Percentiles rank a stretch among this genome's conserved stretches.
Evolutionary conservation across 192 early-diverging fungal genomes (phyloP).

Genomic region (Coemansia sp.): DNA sequence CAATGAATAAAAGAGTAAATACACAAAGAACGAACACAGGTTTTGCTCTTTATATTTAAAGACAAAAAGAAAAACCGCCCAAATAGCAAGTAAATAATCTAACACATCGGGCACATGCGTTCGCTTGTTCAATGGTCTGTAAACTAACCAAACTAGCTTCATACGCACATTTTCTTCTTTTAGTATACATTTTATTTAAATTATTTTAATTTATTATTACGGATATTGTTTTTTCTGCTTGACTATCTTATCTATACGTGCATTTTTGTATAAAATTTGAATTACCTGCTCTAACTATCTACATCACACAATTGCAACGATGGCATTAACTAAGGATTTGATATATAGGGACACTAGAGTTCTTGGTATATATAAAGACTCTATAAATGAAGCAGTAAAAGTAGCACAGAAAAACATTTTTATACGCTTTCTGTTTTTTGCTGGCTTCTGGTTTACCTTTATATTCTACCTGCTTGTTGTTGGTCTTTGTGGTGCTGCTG

Average conservation of each 20-base stretch:
- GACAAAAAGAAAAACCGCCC: neutral
- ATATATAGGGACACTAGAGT: too few species aligned
- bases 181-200: neutral
- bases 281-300: too few species aligned
- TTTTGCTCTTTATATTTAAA: too few species aligned
- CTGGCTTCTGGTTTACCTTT: neutral
- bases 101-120: too few species aligned
- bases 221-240: neutral
- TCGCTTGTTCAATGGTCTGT: too few species aligned
- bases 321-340: too few species aligned
- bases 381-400: neutral
- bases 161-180: neutral
- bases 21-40: neutral
- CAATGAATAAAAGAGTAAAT: neutral
- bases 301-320: too few species aligned
- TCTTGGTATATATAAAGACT: too few species aligned
- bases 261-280: too few species aligned
- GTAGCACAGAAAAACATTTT: neutral
- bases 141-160: too few species aligned
- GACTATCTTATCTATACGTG: neutral
- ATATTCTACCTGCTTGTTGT: neutral
- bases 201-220: neutral
- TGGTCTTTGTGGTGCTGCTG: neutral
- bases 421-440: neutral
- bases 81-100: neutral